Conservation (phyloP, 768 basidiomycete genomes). For the Podaxis sp. region DNA sequence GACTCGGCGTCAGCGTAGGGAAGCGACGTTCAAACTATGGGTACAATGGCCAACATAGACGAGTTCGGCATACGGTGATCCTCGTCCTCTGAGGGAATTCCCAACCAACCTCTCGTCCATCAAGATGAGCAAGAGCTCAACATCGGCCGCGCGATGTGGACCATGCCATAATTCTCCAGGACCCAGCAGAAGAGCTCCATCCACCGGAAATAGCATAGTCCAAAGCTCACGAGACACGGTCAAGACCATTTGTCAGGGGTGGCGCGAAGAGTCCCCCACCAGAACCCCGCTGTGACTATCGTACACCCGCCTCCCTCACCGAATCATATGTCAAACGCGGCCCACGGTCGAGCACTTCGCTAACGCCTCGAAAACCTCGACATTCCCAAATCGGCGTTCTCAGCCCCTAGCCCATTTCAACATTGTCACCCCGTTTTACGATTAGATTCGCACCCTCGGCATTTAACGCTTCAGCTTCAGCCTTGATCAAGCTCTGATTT, state of each 20-base stretch:
- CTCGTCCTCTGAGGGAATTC: not conserved
- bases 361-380: not conserved
- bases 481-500: not conserved
- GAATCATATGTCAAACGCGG: no score
- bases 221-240: not conserved
- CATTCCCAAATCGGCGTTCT: not conserved
- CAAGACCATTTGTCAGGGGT: not conserved
- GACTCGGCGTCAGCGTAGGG: not conserved
- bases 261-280: no score
- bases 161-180: not conserved
- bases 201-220: not conserved
- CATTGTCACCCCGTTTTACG: not conserved
- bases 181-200: not conserved
- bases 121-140: not conserved
- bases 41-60: not conserved
- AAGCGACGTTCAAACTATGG: not conserved
- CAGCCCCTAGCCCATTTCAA: not conserved
- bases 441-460: slow-evolving; percentile 6
- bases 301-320: no score
- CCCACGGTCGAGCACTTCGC: no score
- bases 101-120: not conserved
- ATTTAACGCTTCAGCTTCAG: not conserved
- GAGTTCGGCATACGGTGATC: not conserved
- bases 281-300: no score
- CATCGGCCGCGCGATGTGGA: not conserved